phyloP scores from a whole-genome alignment of 2,329 filamentous ascomycete species.

The Cryphonectria parasitica region DNA sequence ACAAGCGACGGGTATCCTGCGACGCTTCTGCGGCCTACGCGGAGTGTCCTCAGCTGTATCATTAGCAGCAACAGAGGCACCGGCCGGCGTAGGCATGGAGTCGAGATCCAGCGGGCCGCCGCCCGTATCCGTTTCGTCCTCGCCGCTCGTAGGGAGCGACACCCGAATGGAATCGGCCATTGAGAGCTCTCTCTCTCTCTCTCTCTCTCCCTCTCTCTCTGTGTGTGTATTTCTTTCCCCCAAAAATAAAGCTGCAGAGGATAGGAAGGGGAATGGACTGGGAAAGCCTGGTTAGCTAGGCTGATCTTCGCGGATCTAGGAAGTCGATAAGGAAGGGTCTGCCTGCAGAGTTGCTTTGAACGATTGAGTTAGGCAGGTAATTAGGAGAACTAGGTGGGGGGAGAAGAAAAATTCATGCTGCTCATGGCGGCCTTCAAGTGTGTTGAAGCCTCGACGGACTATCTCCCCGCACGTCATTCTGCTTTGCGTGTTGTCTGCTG shows the following conservation, averaged over 20 bases:
- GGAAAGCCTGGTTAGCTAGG: neutral
- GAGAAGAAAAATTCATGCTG: conserved; percentile 1
- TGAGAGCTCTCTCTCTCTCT: neutral
- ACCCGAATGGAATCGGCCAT: conserved; percentile 27
- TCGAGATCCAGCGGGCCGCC: conserved; percentile 10
- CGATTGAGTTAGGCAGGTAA: conserved; percentile 22
- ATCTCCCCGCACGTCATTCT: conserved; percentile 25
- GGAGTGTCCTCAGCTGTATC: neutral
- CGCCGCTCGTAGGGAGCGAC: conserved; percentile 21
- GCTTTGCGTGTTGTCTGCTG: neutral
- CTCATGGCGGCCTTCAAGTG: conserved; percentile 4
- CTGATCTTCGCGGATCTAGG: conserved; percentile 23
- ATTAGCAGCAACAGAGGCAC: neutral
- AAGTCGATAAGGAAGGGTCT: neutral
- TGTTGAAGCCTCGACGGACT: conserved; percentile 1
- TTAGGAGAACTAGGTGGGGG: neutral
- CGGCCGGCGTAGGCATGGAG: conserved; percentile 1
- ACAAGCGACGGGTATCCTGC: conserved; percentile 28
- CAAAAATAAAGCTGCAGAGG: neutral
- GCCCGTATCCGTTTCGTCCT: conserved; percentile 17
- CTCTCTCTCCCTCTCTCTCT: neutral
- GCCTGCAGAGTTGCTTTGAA: conserved; percentile 6
- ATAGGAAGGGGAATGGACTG: neutral
- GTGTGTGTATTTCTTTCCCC: neutral
- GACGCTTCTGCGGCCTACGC: conserved; percentile 26